phyloP scores from a whole-genome alignment of 345 rosid genomes.

The Diplotaxis tenuifolia region DNA sequence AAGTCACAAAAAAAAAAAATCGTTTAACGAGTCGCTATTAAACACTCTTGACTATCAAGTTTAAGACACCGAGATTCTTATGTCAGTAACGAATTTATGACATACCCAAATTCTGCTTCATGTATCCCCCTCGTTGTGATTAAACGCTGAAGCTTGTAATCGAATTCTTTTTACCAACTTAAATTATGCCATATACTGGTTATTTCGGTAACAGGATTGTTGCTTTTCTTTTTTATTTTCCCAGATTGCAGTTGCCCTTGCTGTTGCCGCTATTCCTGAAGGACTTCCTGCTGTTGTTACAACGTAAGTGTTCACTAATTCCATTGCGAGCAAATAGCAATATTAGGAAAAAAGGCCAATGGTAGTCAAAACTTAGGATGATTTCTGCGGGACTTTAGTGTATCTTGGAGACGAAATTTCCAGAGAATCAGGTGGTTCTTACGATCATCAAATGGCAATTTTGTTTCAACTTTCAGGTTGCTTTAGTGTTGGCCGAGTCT shows the following conservation, averaged over 20 bases:
- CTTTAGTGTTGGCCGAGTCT: constrained; percentile 15
- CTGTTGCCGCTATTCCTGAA: constrained; percentile 99
- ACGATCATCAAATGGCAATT: constrained; percentile 5
- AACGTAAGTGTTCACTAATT: constrained; percentile 62
- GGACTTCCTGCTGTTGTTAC: constrained; percentile 99
- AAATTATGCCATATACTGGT: neutral
- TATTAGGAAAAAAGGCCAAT: constrained; percentile 8
- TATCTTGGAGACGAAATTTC: constrained; percentile 14
- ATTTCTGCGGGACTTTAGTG: constrained; percentile 6
- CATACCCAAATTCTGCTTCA: constrained; percentile 10
- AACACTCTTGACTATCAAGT: constrained; percentile 8
- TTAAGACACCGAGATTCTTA: constrained; percentile 9
- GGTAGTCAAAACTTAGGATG: constrained; percentile 15
- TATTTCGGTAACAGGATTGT: constrained; percentile 25
- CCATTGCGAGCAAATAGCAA: constrained; percentile 8
- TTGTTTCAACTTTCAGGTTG: constrained; percentile 18
- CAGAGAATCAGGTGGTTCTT: constrained; percentile 10
- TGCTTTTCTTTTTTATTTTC: constrained; percentile 42
- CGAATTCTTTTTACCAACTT: constrained; percentile 7
- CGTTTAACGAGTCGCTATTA: neutral
- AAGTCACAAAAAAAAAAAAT: constrained; percentile 14
- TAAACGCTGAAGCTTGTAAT: neutral
- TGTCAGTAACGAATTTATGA: neutral
- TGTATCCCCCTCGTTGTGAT: constrained; percentile 12
- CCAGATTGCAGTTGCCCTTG: constrained; percentile 99